Percentiles rank a stretch among this genome's conserved stretches.
Conservation (phyloP, 495 filamentous ascomycete species). For the Penicilliopsis zonata region DNA sequence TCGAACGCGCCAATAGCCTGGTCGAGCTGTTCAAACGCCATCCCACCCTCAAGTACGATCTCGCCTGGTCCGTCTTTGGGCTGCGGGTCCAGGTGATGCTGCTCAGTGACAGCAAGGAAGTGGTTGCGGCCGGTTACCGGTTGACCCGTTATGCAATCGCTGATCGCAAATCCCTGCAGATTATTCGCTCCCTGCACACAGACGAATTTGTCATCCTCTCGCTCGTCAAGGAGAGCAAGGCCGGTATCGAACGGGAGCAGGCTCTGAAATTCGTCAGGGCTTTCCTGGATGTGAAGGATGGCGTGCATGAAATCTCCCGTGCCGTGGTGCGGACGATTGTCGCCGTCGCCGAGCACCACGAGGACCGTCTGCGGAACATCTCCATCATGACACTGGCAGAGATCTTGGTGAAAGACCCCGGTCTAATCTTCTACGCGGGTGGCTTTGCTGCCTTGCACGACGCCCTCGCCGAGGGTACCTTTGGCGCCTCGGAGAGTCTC, state of each 20-base stretch:
- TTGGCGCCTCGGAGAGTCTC: constrained; percentile 80
- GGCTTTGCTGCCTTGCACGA: constrained; percentile 75
- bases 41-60: constrained; percentile 87
- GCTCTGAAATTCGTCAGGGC: constrained; percentile 92
- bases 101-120: constrained; percentile 86
- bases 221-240: constrained; percentile 86
- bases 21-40: constrained; percentile 89
- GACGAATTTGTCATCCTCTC: constrained; percentile 88
- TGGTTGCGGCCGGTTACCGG: constrained; percentile 88
- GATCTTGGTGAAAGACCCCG: constrained; percentile 75
- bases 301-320: constrained; percentile 76
- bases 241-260: constrained; percentile 92
- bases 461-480: constrained; percentile 78
- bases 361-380: constrained; percentile 80
- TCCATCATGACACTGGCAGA: constrained; percentile 87
- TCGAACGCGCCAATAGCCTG: constrained; percentile 77
- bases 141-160: constrained; percentile 91
- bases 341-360: constrained; percentile 75
- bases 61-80: constrained; percentile 91
- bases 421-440: constrained; percentile 63
- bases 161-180: constrained; percentile 77
- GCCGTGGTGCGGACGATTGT: constrained; percentile 79
- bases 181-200: constrained; percentile 74
- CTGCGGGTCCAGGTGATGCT: constrained; percentile 89
- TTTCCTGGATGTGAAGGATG: constrained; percentile 92